These are phyloP conservation scores for Dalbergia oliveri DNA, from an alignment of 306 rosid species.

Conservation along the genomic window DNA sequence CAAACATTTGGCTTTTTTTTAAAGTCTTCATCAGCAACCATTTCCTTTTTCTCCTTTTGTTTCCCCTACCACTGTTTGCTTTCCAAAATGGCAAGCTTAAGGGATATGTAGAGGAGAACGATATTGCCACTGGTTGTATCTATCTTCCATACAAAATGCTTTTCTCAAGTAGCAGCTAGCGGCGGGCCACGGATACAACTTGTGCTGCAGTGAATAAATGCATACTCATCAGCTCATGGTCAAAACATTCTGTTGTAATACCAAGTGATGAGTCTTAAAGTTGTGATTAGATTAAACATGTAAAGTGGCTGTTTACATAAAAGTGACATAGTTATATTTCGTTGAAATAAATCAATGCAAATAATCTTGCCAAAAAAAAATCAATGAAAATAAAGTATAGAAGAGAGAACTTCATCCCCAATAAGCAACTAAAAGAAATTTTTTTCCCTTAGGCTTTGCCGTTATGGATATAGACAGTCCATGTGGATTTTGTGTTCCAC, in stretches of 20 bases:
- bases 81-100: conserved; percentile 23
- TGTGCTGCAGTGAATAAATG: neutral
- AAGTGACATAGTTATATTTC: neutral
- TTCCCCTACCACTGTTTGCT: neutral
- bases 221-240: neutral
- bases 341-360: too few species aligned
- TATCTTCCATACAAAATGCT: conserved; percentile 17
- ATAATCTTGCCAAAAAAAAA: neutral
- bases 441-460: conserved; percentile 13
- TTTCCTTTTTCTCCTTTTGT: neutral
- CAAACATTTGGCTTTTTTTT: neutral
- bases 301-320: neutral
- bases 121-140: neutral
- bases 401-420: neutral
- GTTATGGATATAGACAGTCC: conserved; percentile 52
- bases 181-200: neutral
- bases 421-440: neutral
- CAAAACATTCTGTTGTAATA: neutral
- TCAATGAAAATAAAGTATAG: neutral
- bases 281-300: conserved; percentile 14
- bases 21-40: neutral
- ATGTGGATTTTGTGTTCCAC: conserved; percentile 61
- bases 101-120: neutral
- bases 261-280: neutral
- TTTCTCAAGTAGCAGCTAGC: neutral